These are phyloP conservation scores for Rhododendron molle DNA, from an alignment of 148 eudicot genomes.

Conservation along the genomic window DNA sequence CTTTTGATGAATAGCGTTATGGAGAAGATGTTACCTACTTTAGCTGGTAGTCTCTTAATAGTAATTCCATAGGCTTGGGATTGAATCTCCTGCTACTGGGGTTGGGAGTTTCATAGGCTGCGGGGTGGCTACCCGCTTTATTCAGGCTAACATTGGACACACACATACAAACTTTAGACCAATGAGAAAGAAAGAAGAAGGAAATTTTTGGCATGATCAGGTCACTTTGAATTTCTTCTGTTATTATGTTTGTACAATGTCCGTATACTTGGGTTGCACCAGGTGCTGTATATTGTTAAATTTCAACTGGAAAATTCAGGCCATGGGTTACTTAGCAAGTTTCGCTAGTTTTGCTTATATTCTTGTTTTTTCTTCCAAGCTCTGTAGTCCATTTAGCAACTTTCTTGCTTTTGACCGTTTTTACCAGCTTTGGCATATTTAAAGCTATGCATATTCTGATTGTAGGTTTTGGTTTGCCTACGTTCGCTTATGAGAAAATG, in stretches of 20 bases:
- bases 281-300: background rate
- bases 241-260: background rate
- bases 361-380: background rate
- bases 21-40: background rate
- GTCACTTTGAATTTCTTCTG: background rate
- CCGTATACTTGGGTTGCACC: background rate
- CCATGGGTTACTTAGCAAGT: background rate
- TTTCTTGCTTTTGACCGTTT: background rate
- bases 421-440: background rate
- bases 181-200: background rate
- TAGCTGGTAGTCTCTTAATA: background rate
- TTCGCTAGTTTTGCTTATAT: background rate
- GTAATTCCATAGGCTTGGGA: background rate
- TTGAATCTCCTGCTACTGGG: background rate
- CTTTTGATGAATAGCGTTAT: background rate
- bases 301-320: background rate
- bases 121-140: background rate
- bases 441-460: background rate
- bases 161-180: background rate
- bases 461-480: conserved; percentile 33
- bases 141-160: background rate
- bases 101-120: background rate
- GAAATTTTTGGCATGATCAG: background rate
- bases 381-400: background rate
- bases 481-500: conserved; percentile 31